Conservation (phyloP, 306 rosid species). For the Fragaria iinumae region DNA sequence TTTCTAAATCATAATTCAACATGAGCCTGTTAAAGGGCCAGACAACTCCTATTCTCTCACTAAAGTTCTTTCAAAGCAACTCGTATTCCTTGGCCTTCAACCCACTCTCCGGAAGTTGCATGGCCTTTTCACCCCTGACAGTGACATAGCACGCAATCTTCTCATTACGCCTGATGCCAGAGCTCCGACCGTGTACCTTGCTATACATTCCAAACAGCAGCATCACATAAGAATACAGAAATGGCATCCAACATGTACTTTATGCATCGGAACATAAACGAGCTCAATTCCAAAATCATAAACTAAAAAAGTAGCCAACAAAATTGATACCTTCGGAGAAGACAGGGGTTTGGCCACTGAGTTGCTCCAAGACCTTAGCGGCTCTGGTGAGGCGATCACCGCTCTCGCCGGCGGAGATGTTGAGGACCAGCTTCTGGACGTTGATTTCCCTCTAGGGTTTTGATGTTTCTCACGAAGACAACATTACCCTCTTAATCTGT, state of each 20-base stretch:
- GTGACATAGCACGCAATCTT: conserved; percentile 92
- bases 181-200: conserved; percentile 81
- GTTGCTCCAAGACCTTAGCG: conserved; percentile 50
- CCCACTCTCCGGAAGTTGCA: conserved; percentile 86
- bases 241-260: too few species aligned
- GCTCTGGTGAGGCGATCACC: too few species aligned
- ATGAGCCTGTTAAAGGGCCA: too few species aligned
- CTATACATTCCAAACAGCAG: conserved; percentile 27
- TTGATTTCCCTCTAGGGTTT: conserved; percentile 71
- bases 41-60: conserved; percentile 41
- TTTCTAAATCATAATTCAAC: neutral
- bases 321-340: conserved; percentile 25
- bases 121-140: conserved; percentile 91
- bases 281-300: too few species aligned
- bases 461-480: too few species aligned
- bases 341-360: conserved; percentile 34
- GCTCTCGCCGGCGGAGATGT: too few species aligned
- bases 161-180: conserved; percentile 80
- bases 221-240: neutral
- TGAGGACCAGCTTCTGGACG: conserved; percentile 76
- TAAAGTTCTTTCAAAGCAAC: conserved; percentile 72
- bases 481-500: too few species aligned
- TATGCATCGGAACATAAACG: too few species aligned
- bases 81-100: conserved; percentile 83
- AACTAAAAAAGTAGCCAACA: too few species aligned